Evolutionary conservation across 805 yeast species (phyloP).

Genomic region (Komagataella populi): DNA sequence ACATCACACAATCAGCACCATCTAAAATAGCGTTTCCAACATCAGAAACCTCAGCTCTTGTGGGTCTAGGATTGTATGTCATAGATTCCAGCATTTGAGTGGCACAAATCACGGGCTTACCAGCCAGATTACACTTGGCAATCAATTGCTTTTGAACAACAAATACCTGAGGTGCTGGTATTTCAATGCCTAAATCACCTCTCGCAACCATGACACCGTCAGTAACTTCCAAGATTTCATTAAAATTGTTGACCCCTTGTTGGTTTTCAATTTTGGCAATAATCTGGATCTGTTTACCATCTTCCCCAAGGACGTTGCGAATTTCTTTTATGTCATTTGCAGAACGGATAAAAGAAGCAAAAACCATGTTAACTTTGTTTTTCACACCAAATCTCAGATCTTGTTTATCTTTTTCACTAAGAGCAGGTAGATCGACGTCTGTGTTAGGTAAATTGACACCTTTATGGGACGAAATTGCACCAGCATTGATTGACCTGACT

Average conservation of each 20-base stretch:
- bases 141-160: constrained; percentile 97
- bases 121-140: constrained; percentile 98
- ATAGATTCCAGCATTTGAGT: constrained; percentile 99
- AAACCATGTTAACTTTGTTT: constrained; percentile 95
- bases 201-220: constrained; percentile 99
- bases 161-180: constrained; percentile 97
- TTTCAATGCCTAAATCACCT: constrained; percentile 99
- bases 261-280: constrained; percentile 97
- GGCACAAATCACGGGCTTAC: constrained; percentile 99
- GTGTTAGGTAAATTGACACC: constrained; percentile 99
- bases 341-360: constrained; percentile 95
- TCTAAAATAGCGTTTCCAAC: constrained; percentile 98
- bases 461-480: constrained; percentile 93
- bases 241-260: constrained; percentile 99
- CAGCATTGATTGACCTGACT: constrained; percentile 86
- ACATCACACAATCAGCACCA: constrained; percentile 99
- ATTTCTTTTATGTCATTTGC: constrained; percentile 83
- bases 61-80: constrained; percentile 99
- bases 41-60: constrained; percentile 98
- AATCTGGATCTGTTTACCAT: constrained; percentile 91
- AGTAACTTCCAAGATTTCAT: constrained; percentile 84
- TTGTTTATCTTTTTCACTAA: constrained; percentile 89
- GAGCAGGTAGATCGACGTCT: constrained; percentile 96
- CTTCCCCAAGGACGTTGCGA: constrained; percentile 92
- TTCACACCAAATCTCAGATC: constrained; percentile 93